A percentile compares a stretch with the other conserved stretches of the same genome.
Conservation (phyloP, 169 alveolate species). For the Cryptosporidium sp. region DNA sequence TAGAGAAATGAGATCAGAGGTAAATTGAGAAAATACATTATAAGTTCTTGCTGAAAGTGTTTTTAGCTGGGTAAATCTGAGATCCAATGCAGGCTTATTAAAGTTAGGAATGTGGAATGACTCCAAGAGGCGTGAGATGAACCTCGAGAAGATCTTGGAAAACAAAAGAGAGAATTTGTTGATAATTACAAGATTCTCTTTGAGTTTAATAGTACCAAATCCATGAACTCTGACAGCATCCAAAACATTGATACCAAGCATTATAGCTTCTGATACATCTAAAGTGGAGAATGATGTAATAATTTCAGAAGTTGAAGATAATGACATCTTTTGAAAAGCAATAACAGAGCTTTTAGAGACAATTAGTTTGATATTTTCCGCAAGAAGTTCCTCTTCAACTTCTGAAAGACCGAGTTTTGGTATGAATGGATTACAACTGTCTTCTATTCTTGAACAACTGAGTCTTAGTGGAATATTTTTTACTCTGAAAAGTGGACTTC, state of each 20-base stretch:
- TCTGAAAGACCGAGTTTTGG: neutral
- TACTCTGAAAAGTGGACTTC: constrained; percentile 26
- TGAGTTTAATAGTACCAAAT: neutral
- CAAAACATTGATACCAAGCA: constrained; percentile 28
- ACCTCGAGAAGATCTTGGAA: constrained; percentile 25
- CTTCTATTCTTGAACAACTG: neutral
- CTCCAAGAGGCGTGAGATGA: neutral
- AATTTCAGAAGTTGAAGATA: constrained; percentile 11
- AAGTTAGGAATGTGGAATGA: neutral
- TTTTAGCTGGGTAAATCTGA: neutral
- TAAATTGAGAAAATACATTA: neutral
- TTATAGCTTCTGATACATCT: neutral
- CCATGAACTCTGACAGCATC: constrained; percentile 72
- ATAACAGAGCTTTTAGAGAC: neutral
- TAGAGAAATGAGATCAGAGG: neutral
- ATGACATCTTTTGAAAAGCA: neutral
- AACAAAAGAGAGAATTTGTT: constrained; percentile 32
- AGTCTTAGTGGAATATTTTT: neutral
- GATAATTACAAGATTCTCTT: neutral
- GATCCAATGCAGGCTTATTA: neutral
- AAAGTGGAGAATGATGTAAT: neutral
- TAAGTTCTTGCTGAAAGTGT: constrained; percentile 26
- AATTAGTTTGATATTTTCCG: neutral
- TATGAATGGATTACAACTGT: constrained; percentile 4
- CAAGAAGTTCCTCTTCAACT: neutral